These are phyloP conservation scores for Arthrinium phaeospermum DNA, from an alignment of 2,329 filamentous ascomycete species.

Conservation along the genomic window DNA sequence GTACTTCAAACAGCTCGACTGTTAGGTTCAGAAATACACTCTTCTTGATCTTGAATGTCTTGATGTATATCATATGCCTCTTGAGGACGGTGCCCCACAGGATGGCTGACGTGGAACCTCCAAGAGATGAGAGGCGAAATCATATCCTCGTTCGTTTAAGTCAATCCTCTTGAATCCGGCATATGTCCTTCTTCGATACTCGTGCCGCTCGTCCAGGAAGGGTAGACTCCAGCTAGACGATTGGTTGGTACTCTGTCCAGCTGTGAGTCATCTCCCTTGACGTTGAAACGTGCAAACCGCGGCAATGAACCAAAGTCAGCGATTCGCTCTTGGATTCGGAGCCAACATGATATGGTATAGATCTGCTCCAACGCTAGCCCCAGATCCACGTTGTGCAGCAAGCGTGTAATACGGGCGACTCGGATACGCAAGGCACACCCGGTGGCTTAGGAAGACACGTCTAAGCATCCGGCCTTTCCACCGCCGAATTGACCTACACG, in stretches of 20 bases:
- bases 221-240: conserved; percentile 24
- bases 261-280: too few species aligned
- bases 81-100: too few species aligned
- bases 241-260: conserved; percentile 19
- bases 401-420: not conserved
- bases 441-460: conserved; percentile 4
- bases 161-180: conserved; percentile 13
- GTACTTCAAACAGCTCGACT: too few species aligned
- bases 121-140: conserved; percentile 18
- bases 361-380: not conserved
- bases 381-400: not conserved
- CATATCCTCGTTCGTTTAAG: conserved; percentile 20
- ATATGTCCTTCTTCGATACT: conserved; percentile 21
- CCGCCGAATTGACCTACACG: conserved; percentile 23
- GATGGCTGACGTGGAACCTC: conserved; percentile 16
- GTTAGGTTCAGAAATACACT: too few species aligned
- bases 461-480: conserved; percentile 23
- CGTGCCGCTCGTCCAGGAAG: conserved; percentile 22
- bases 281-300: too few species aligned
- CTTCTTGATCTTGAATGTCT: not conserved
- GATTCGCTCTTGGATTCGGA: not conserved
- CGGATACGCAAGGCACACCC: not conserved
- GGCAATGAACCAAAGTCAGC: too few species aligned
- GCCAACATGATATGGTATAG: not conserved
- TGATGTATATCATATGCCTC: not conserved